Evolutionary conservation across 768 basidiomycete genomes (phyloP), one percentile per base, ranked within the genome.

Genomic region (Collybiopsis confluens): DNA sequence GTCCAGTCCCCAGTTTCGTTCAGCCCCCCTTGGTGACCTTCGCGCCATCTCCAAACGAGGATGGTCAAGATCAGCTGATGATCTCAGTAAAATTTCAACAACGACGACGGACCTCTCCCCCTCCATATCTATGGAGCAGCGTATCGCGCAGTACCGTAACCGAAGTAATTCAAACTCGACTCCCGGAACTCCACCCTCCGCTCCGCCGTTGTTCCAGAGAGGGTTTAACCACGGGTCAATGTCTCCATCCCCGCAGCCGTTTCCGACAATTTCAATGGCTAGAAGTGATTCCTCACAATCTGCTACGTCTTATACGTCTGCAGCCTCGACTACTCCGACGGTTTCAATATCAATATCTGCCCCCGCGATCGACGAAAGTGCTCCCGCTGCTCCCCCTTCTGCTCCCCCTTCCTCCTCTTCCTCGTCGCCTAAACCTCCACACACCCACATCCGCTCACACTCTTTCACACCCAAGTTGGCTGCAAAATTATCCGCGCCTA

Each of bases 1-100:
- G 33, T 52, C 54, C 41, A 57, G 65, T 18, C 59, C 62, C 3
- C 55, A 60, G 13, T 49, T 57, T 28, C 57, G 65, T 27, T 56
- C 67, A 11, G 69, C 69, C 3, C 74, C 73, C 16, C 71, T 80
- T 4, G 88, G 87, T 3, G 89, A 91, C 67, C 74, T 91, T 45
- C 82, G 86, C 41, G 71, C 66, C 45, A 81, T 89, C 9, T 86
- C 88, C 1, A 78, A 82, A 61, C 86, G 82, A 64, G 78, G 77
- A 11, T 92, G 90, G 90, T 90, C 88, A 23, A 83, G 74, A 63
- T 90, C 88, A 5, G 88, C 82, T 20, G 90, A 92, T 63, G 90
- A 92, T 83, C 45, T 73, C 74, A 13, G 62, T 64, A 36, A 58
- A 65, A 6, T 64, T 64, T 4, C 67, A 59, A 11, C 65, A 13